Evolutionary conservation across 2,329 filamentous ascomycete genomes (phyloP), one percentile per base, ranked within the genome.

Genomic region (Coleophoma eucalyptorum): DNA sequence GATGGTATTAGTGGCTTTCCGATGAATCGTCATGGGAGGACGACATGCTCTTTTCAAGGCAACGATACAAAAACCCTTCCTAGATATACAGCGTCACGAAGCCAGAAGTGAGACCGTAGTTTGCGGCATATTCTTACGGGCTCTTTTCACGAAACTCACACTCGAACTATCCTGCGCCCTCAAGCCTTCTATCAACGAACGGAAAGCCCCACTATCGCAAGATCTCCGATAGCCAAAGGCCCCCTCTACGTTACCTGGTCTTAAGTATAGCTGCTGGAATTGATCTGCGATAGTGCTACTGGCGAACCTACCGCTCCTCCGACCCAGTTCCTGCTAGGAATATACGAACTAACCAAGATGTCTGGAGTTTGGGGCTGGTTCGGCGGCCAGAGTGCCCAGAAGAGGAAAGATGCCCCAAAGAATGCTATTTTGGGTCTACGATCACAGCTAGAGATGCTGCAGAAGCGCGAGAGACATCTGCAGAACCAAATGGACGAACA

Each of bases 401-500:
- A 90, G 79, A 86, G 86, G 75, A 96, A 95, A 76, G 90, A 97
- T 74, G 87, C 84, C 54, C 90, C 94, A 51, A 99, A 99, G 81
- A 94, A 96, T 77, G 94, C 94, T 61, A 99, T 99, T 65, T 78
- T 99, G 51, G 83, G 82, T 54, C 76, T 99, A 65, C 84, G 94
- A 62, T 81, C 87, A 65, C 93, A 97, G 75, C 80, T 97, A 42
- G 93, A 97, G 63, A 97, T 97, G 92, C 80, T 99, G 67, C 90
- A 95, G 74, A 99, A 99, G 80, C 82, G 93, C 54, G 92, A 97
- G 77, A 89, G 83, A 70, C 90, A 97, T 67, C 73, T 97, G 55
- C 87, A 94, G 71, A 88, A 81, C 56, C 91, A 96, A 76, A 96
- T 97, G 76, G 86, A 90, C 21, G 91, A 97, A 70, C 92, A 97